Evolutionary conservation across 106 monocot species (phyloP).

Genomic region (Allium cepa): DNA sequence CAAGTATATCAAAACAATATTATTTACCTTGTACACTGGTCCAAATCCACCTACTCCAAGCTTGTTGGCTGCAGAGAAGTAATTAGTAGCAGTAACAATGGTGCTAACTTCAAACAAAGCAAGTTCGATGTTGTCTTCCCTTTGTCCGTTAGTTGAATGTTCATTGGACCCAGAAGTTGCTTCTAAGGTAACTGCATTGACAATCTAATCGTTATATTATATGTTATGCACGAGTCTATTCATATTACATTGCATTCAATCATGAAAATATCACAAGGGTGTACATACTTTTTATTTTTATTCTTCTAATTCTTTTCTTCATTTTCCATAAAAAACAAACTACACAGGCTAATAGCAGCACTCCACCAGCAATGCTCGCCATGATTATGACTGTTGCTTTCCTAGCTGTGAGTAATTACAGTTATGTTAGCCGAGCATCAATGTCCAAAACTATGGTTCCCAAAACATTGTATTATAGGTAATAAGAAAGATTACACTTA

Average conservation of each 20-base stretch:
- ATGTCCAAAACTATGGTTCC: no score
- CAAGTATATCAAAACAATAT: not conserved
- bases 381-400: not conserved
- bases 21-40: constrained; percentile 7
- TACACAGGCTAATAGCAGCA: not conserved
- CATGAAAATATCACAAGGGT: no score
- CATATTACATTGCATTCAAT: no score
- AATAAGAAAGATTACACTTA: no score
- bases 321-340: constrained; percentile 1
- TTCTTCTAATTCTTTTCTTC: constrained; percentile 2
- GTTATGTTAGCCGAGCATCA: no score
- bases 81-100: constrained; percentile 1
- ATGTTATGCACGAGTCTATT: no score
- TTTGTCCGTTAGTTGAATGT: not conserved
- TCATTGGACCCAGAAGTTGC: not conserved
- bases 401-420: no score
- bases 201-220: no score
- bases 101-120: constrained; percentile 1
- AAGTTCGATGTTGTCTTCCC: not conserved
- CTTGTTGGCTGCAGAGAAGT: not conserved
- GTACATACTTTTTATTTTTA: not conserved
- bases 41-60: constrained; percentile 14
- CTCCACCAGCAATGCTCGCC: not conserved
- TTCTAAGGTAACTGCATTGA: not conserved
- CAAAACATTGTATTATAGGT: no score